A percentile compares a stretch with the other conserved stretches of the same genome.
phyloP scores from a whole-genome alignment of 352 stramenopile species.

The Pythium rishiriense region DNA sequence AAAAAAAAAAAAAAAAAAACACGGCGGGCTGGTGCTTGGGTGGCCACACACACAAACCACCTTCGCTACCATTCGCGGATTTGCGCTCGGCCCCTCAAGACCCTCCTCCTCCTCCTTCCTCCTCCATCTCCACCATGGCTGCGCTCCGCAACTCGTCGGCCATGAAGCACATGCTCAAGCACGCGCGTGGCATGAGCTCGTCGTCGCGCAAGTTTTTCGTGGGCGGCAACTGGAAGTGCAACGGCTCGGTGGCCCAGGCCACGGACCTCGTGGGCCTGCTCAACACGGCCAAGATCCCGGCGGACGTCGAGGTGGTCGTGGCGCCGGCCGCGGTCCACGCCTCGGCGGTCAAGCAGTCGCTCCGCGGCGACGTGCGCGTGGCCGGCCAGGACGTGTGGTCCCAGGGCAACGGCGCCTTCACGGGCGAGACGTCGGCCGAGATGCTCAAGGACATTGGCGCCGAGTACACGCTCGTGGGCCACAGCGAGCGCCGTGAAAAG shows the following conservation, averaged over 20 bases:
- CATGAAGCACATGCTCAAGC: slow-evolving; percentile 39
- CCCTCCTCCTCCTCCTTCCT: slow-evolving; percentile 8
- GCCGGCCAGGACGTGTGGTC: slow-evolving; percentile 95
- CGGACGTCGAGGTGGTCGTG: slow-evolving; percentile 95
- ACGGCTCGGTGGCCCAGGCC: slow-evolving; percentile 70
- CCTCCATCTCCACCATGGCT: slow-evolving; percentile 32
- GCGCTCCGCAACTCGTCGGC: slow-evolving; percentile 37
- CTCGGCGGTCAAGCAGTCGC: slow-evolving; percentile 53
- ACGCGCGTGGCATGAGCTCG: slow-evolving; percentile 66
- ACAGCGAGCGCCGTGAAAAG: slow-evolving; percentile 94
- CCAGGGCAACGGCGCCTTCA: slow-evolving; percentile 95
- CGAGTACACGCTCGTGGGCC: slow-evolving; percentile 95
- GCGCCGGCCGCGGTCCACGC: slow-evolving; percentile 94
- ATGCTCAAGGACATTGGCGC: slow-evolving; percentile 96
- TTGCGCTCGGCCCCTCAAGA: slow-evolving; percentile 38
- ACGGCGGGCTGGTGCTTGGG: too few species aligned
- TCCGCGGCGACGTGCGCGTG: slow-evolving; percentile 72
- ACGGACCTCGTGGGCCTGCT: slow-evolving; percentile 75
- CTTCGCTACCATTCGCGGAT: slow-evolving; percentile 42
- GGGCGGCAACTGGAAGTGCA: slow-evolving; percentile 99
- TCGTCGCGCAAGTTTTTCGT: slow-evolving; percentile 96
- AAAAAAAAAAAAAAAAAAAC: too few species aligned
- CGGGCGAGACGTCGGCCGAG: slow-evolving; percentile 96
- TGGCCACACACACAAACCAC: neutral
- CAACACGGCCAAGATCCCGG: slow-evolving; percentile 82